phyloP scores from a whole-genome alignment of 2,329 filamentous ascomycete genomes.

The Hypoxylon sp. region DNA sequence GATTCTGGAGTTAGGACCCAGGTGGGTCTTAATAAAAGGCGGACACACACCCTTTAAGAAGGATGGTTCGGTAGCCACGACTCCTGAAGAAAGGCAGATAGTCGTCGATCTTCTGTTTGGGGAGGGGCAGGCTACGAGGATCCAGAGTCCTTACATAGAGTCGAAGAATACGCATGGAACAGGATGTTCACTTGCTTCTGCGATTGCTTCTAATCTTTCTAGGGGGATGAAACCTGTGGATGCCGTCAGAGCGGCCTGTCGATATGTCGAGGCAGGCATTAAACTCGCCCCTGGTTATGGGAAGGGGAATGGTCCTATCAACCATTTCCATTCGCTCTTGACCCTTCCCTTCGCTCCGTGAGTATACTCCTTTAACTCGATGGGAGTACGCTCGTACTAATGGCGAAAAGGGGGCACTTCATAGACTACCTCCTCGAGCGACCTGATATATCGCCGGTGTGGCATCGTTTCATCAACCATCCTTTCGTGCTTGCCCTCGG shows the following conservation, averaged over 20 bases:
- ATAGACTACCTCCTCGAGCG: conserved; percentile 85
- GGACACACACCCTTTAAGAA: conserved; percentile 86
- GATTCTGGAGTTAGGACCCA: conserved; percentile 78
- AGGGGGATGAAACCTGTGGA: conserved; percentile 68
- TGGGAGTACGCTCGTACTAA: conserved; percentile 32
- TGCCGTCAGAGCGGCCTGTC: conserved; percentile 77
- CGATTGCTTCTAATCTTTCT: conserved; percentile 81
- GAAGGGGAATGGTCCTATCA: conserved; percentile 78
- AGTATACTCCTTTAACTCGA: conserved; percentile 46
- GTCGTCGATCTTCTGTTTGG: conserved; percentile 86
- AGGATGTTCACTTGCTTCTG: conserved; percentile 91
- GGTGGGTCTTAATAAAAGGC: conserved; percentile 89
- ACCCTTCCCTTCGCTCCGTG: conserved; percentile 77
- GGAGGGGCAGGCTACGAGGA: conserved; percentile 66
- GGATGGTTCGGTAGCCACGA: conserved; percentile 71
- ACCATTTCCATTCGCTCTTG: conserved; percentile 82
- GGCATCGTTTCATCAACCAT: conserved; percentile 84
- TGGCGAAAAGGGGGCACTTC: conserved; percentile 75
- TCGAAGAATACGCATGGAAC: conserved; percentile 93
- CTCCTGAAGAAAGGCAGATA: conserved; percentile 71
- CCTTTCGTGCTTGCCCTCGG: conserved; percentile 85
- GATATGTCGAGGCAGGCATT: conserved; percentile 81
- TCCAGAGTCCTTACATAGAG: conserved; percentile 79
- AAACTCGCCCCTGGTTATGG: conserved; percentile 74
- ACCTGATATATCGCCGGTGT: conserved; percentile 79